Evolutionary conservation across 345 rosid genomes (phyloP), one percentile per base, ranked within the genome.

Genomic region (Ceriops tagal): DNA sequence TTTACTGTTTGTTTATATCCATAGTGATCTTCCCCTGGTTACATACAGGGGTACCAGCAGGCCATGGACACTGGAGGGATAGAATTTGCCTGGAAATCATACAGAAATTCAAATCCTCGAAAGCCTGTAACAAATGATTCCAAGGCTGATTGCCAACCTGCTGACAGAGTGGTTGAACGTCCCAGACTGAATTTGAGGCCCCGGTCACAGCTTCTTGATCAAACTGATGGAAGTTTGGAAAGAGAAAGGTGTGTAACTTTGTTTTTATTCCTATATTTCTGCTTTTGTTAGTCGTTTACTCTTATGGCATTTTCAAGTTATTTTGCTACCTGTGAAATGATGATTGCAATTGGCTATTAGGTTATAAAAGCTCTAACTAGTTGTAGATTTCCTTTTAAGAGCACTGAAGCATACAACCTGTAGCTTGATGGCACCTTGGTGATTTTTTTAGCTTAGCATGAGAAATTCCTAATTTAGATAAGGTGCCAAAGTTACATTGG

Each of bases 181-280:
- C 81, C 67, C 22, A 78, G 67, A 66, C 31, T 74, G 67, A 75
- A 68, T 58, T 65, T 79, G 70, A 75, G 61, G 55, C 77, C 79
- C 10, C 74, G 77, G 19, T 68, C 69, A 21, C 70, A 75, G 32
- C 75, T 68, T 47, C 34, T 69, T 69, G 77, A 68, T 27, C 69
- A 68, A 28, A 68, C 72, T 56, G 64, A 65, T 52, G 77, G 67
- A 57, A 69, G 31, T 47, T 9, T 57, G 30, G 66, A 65, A 52
- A 68, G 53, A 53, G 75, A 65, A 35, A 72, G 70, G 77, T 72
- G 52, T 7, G 65, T 61, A 11, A 61, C 47, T 18, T 47, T 68
- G 18, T 13, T 53, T 60, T 46, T 39, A 27, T 39, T 63, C n/a
- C 20, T 4, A 24, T 16, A 3, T 68, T 46, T 58, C 13, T 39